Evolutionary conservation across 75 land plant genomes (phyloP), one percentile per base, ranked within the genome.

Genomic region (Pseudotsuga menziesii): DNA sequence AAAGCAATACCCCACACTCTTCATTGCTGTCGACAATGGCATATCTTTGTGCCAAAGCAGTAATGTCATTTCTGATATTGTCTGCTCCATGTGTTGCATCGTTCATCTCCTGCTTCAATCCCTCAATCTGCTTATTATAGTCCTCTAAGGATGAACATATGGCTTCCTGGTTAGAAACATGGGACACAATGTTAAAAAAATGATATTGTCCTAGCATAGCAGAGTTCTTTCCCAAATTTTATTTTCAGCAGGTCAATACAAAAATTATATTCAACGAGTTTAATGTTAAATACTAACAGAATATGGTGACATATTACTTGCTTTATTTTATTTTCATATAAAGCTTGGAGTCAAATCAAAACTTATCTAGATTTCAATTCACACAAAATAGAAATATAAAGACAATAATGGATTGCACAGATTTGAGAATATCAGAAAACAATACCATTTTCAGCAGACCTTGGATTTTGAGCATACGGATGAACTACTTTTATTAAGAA

Each of bases 21-120:
- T 97, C 99, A 79, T 94, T 93, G 71, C 88, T 92, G 26, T 88
- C 94, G 76, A 94, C 86, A 32, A 97, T 76, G 14, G 93, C 93
- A 78, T 89, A 97, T 88, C 99, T 86, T 78, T 97, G 98, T 67
- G 98, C 83, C 56, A 97, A 90, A 23, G 95, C 88, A 80, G 86
- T 84, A 62, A 97, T 97, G 82, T 97, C 99, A 75, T 76, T 88
- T 77, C 99, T 85, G 16, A 97, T 94, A 64, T 92, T 97, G 73
- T 97, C 99, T 44, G 99, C 99, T 41, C 95, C 95, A 78, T 80
- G 95, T 17, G 99, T 97, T 54, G 97, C 99, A 87, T 94, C 98
- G 82, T 94, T 86, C 96, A 91, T 93, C 80, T 93, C 91, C 60
- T 87, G 85, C 73, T 91, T 93, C 74, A 93, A 77, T 75, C 80